phyloP scores from a whole-genome alignment of 139 green algal genomes.

The Coelastrella sp. region DNA sequence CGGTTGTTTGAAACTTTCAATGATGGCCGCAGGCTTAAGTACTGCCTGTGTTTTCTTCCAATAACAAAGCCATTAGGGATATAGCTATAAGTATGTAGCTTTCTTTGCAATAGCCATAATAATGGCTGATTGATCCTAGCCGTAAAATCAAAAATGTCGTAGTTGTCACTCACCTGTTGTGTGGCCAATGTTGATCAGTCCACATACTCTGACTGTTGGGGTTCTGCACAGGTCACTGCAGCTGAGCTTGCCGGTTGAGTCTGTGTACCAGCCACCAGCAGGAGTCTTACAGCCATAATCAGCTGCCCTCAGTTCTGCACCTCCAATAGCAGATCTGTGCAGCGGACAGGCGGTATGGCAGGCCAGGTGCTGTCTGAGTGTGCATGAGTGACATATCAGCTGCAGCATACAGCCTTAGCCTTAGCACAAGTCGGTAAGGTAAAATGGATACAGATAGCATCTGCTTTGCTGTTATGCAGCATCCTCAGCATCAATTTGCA shows the following conservation, averaged over 20 bases:
- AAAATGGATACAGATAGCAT: background rate
- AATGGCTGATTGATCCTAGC: too few species aligned
- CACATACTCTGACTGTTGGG: background rate
- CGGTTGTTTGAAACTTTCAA: background rate
- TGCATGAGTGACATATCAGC: background rate
- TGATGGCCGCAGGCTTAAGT: background rate
- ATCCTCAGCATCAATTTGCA: too few species aligned
- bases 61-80: too few species aligned
- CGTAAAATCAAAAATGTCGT: too few species aligned
- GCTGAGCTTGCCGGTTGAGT: background rate
- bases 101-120: too few species aligned
- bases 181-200: background rate
- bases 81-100: too few species aligned
- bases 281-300: background rate
- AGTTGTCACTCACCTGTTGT: background rate
- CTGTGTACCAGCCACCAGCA: background rate
- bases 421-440: too few species aligned
- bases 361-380: background rate
- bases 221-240: background rate
- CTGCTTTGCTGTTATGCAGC: background rate
- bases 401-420: background rate
- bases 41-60: too few species aligned
- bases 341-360: background rate
- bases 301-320: background rate
- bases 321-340: constrained; percentile 4